Conservation (phyloP, 169 alveolate genomes). For the Plasmodium falciparum region DNA sequence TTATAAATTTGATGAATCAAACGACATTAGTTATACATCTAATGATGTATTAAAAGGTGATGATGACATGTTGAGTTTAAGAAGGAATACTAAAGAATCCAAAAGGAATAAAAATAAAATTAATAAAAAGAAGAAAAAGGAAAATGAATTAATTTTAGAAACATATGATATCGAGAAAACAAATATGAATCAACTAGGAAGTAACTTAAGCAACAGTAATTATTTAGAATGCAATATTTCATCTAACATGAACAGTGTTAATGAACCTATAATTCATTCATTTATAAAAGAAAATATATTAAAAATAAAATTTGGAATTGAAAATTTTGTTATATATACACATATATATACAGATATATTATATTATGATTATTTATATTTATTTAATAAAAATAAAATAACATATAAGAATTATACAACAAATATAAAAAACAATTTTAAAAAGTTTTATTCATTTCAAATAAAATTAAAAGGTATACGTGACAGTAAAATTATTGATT, state of each 20-base stretch:
- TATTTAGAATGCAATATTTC: slow-evolving; percentile 22
- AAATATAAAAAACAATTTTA: slow-evolving; percentile 18
- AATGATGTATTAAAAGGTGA: background rate
- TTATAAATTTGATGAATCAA: background rate
- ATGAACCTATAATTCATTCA: slow-evolving; percentile 34
- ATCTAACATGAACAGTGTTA: slow-evolving; percentile 33
- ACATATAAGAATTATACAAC: slow-evolving; percentile 22
- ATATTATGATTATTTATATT: slow-evolving; percentile 64
- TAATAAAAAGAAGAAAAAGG: background rate
- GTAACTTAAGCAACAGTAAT: background rate
- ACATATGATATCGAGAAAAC: background rate
- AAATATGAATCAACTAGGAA: background rate
- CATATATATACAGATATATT: slow-evolving; percentile 73
- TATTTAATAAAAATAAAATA: slow-evolving; percentile 38
- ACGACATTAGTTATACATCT: background rate
- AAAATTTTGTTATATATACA: slow-evolving; percentile 39
- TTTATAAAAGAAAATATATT: slow-evolving; percentile 51
- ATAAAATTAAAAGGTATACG: slow-evolving; percentile 54
- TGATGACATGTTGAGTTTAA: background rate
- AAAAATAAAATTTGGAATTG: slow-evolving; percentile 27
- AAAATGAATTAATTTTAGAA: background rate
- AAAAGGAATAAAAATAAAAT: background rate
- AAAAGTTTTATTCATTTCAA: slow-evolving; percentile 24
- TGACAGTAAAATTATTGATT: slow-evolving; percentile 26
- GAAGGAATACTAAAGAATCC: background rate